Evolutionary conservation across 139 green algal genomes (phyloP), one percentile per base, ranked within the genome.

Genomic region (Chlamydomonas sp.): DNA sequence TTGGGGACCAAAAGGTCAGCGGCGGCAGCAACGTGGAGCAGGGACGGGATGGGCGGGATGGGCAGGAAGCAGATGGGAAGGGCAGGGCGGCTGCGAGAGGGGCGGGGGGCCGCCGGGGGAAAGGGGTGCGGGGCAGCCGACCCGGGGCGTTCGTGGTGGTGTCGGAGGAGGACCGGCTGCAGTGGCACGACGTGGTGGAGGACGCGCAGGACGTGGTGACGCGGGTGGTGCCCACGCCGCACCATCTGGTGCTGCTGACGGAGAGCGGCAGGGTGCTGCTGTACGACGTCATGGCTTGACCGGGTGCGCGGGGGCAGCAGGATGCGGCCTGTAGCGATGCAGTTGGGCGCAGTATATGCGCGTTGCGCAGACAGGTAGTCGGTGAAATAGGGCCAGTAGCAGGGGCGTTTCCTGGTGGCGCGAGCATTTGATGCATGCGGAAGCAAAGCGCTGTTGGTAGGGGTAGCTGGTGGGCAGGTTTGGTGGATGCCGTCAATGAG

Each of bases 131-230:
- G 15, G 10, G 1, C 9, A 17, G 9, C 68, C 68, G 10, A 3
- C 3, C 67, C 17, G 71, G 71, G 5, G 14, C 5, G 10, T 75
- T 79, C 16, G 5, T 1, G 71, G 71, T 80, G 49, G n/a, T 86
- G 16, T 77, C 82, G 9, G 82, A 86, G 69, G n/a, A 59, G 59
- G 59, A 86, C 16, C 82, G 82, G 1, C 14, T 86, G 20, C 82
- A 12, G 12, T 86, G 82, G 82, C 5, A 14, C n/a, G 71, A 79
- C 71, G 71, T 86, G 1, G 31, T 86, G 8, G 71, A 86, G 82
- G 82, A 86, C 62, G 82, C 82, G 4, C 71, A 61, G 18, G 71
- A 72, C 5, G 82, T 86, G 60, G 20, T 79, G 12, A 20, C 16
- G 71, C 71, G 71, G 61, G 61, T 79, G 60, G 18, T 74, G 69